Base-by-base conservation (phyloP, 805 yeast genomes). In the Cyberlindnera subsufficiens region DNA sequence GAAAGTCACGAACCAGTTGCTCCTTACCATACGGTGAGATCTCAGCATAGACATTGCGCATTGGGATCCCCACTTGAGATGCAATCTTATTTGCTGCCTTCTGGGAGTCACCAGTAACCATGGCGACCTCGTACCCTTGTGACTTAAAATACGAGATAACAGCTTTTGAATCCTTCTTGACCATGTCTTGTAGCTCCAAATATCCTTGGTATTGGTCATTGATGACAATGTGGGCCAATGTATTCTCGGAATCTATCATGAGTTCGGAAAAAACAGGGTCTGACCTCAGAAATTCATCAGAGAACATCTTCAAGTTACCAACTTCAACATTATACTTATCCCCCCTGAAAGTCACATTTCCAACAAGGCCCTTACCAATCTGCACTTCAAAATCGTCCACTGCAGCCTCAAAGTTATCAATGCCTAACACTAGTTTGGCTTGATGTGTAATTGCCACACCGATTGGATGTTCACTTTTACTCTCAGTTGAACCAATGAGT, bases 61-160 rank as follows among this genome's bases (percentile, higher is more conserved):
- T 55, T 0, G 82, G 76, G 20, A 93, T 82, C 1, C 88, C 91
- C 30, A 88, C 74, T 39, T 75, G 72, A 9, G 58, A 52, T 0
- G 93, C 96, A 35, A 88, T 77, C 42, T 70, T 68, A 32, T 62
- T 58, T 0, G 96, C 93, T 3, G 85, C 78, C 19, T 65, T 65
- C 6, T 58, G 59, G 43, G 80, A 77, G 61, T 93, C 99, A 32
- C 99, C 99, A 2, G 96, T 88, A 3, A 93, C 86, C 78, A 93
- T 79, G 7, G 88, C 95, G 10, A 89, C 81, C 9, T 72, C 67
- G 51, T 78, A 75, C 0, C 83, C 82, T 36, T 68, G 64, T 1
- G 58, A 51, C 39, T 64, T 64, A 38, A 93, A 67, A 47, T 76
- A 72, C 20, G 69, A 63, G 14, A 93, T 67, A 0, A 87, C 82